Conservation (phyloP, 495 filamentous ascomycete genomes). For the Hypomontagnella submonticulosa region DNA sequence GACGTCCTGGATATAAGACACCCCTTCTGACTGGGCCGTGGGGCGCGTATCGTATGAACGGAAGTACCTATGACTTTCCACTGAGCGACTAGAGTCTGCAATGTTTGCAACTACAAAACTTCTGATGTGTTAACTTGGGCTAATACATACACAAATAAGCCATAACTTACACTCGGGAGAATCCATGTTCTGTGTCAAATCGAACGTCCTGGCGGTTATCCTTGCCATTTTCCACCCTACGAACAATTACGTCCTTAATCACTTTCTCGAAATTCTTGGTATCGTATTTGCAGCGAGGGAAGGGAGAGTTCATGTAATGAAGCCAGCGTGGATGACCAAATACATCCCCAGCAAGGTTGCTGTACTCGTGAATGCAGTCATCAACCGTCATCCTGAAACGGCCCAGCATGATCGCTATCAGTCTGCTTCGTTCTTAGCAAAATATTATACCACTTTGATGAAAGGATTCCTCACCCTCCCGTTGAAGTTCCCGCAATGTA, state of each 20-base stretch:
- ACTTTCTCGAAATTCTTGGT: constrained; percentile 56
- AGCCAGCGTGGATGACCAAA: constrained; percentile 52
- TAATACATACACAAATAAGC: background rate
- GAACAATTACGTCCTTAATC: constrained; percentile 51
- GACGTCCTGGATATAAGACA: background rate
- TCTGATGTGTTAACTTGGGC: background rate
- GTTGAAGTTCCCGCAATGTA: constrained; percentile 59
- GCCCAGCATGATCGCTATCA: constrained; percentile 67
- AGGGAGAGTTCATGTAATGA: constrained; percentile 15
- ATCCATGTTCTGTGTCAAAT: constrained; percentile 42
- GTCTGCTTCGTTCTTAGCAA: constrained; percentile 46
- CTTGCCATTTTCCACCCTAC: constrained; percentile 19
- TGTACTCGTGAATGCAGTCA: constrained; percentile 62
- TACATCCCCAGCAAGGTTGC: constrained; percentile 55
- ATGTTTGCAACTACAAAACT: constrained; percentile 15
- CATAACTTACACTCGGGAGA: constrained; percentile 51
- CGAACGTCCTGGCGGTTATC: constrained; percentile 14
- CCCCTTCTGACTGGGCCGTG: background rate
- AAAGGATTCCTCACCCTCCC: constrained; percentile 43
- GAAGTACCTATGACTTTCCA: background rate
- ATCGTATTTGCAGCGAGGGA: constrained; percentile 51
- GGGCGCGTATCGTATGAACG: constrained; percentile 15
- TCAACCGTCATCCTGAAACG: constrained; percentile 63
- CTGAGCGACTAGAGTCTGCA: background rate
- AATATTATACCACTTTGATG: background rate